These are phyloP conservation scores for Neurospora tetrasperma DNA, from an alignment of 495 filamentous ascomycete genomes.

Conservation along the genomic window DNA sequence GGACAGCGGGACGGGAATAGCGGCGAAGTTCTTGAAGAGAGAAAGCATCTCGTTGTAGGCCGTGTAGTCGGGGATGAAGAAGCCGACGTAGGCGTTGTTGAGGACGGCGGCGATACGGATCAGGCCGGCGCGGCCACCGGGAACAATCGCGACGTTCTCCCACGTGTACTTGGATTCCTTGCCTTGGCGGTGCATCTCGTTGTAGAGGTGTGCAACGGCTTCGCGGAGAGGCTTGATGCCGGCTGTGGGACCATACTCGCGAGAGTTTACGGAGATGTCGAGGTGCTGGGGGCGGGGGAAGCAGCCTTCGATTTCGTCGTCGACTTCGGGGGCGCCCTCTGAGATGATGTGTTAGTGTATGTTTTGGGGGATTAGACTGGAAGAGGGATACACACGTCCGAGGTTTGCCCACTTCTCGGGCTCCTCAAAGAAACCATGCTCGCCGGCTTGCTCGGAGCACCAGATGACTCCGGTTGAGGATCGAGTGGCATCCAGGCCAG, in stretches of 20 bases:
- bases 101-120: constrained; percentile 91
- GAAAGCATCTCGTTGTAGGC: constrained; percentile 96
- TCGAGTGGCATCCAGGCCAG: constrained; percentile 75
- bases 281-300: constrained; percentile 79
- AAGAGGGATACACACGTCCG: constrained; percentile 39
- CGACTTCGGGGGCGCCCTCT: constrained; percentile 86
- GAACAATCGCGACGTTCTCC: constrained; percentile 98
- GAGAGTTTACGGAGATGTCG: constrained; percentile 60
- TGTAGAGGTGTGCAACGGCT: constrained; percentile 83
- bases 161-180: constrained; percentile 90
- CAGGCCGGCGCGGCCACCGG: constrained; percentile 83
- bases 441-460: constrained; percentile 72
- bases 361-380: neutral
- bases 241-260: constrained; percentile 74
- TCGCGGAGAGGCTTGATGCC: constrained; percentile 27
- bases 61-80: constrained; percentile 69
- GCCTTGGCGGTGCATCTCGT: constrained; percentile 79
- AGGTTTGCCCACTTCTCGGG: constrained; percentile 84
- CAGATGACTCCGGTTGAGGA: constrained; percentile 78
- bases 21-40: constrained; percentile 84
- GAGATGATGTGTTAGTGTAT: neutral
- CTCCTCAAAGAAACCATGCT: constrained; percentile 73
- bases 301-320: constrained; percentile 83
- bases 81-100: constrained; percentile 82
- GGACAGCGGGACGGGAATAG: constrained; percentile 76